A percentile compares a stretch with the other conserved stretches of the same genome.
phyloP scores from a whole-genome alignment of 208 protist genomes.

The Leishmania mexicana region DNA sequence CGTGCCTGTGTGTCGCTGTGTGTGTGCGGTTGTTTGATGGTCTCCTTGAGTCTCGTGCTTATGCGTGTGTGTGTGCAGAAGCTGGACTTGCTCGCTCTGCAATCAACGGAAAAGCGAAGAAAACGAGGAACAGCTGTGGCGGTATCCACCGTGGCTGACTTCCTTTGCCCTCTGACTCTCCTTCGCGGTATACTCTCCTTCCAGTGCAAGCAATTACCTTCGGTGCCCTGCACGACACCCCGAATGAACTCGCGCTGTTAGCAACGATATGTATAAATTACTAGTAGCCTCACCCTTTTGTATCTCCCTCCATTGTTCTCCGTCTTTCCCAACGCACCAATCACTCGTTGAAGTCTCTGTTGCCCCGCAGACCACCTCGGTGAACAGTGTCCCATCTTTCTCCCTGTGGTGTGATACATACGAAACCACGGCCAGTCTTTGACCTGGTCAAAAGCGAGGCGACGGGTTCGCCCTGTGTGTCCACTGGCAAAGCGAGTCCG shows the following conservation, averaged over 20 bases:
- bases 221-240: not conserved
- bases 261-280: not conserved
- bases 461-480: not conserved
- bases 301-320: not conserved
- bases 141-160: not conserved
- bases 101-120: not conserved
- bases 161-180: not conserved
- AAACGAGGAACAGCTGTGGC: not conserved
- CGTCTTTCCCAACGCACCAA: not conserved
- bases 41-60: not conserved
- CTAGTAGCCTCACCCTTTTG: not conserved
- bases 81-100: not conserved
- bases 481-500: not conserved
- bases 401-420: not conserved
- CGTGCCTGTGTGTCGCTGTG: not conserved
- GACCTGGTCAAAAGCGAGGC: not conserved
- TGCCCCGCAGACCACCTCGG: no score
- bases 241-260: not conserved
- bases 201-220: not conserved
- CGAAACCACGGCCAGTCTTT: not conserved
- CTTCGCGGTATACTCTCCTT: not conserved
- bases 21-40: not conserved
- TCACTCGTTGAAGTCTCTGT: not conserved
- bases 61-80: not conserved
- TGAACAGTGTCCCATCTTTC: not conserved